These are phyloP conservation scores for Backusella australiensis DNA, from an alignment of 192 early-diverging fungal species.

Conservation along the genomic window DNA sequence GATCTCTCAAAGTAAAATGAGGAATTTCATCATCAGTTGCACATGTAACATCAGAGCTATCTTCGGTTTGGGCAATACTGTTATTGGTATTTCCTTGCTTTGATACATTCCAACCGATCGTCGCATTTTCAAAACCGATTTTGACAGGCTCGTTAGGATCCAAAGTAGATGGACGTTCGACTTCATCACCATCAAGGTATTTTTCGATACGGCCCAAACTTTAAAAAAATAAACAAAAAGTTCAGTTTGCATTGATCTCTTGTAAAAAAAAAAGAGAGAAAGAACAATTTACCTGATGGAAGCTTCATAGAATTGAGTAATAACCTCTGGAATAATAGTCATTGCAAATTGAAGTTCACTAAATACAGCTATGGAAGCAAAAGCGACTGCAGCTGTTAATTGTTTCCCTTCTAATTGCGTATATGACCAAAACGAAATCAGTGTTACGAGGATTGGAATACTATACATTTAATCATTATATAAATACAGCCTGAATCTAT, in stretches of 20 bases:
- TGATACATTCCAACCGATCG: conserved; percentile 51
- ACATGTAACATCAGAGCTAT: background rate
- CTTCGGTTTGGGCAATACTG: background rate
- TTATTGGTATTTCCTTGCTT: background rate
- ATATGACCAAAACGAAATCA: conserved; percentile 27
- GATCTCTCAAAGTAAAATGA: conserved; percentile 41
- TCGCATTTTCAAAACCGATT: conserved; percentile 38
- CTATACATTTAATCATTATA: background rate
- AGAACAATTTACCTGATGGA: conserved; percentile 48
- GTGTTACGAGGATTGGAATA: conserved; percentile 26
- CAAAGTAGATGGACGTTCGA: conserved; percentile 26
- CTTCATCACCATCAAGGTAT: conserved; percentile 45
- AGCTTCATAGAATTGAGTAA: conserved; percentile 69
- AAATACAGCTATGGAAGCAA: conserved; percentile 85
- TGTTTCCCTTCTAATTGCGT: conserved; percentile 31
- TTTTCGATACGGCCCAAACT: conserved; percentile 43
- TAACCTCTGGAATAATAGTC: conserved; percentile 71
- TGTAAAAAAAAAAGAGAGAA: background rate
- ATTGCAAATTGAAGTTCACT: conserved; percentile 86
- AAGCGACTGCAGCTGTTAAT: conserved; percentile 68
- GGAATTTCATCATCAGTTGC: background rate
- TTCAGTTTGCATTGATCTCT: background rate
- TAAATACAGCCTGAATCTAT: no score
- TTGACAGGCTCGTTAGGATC: conserved; percentile 12
- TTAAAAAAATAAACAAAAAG: background rate